Conservation (phyloP, 2,329 filamentous ascomycete species). For the Clonostachys rosea region DNA sequence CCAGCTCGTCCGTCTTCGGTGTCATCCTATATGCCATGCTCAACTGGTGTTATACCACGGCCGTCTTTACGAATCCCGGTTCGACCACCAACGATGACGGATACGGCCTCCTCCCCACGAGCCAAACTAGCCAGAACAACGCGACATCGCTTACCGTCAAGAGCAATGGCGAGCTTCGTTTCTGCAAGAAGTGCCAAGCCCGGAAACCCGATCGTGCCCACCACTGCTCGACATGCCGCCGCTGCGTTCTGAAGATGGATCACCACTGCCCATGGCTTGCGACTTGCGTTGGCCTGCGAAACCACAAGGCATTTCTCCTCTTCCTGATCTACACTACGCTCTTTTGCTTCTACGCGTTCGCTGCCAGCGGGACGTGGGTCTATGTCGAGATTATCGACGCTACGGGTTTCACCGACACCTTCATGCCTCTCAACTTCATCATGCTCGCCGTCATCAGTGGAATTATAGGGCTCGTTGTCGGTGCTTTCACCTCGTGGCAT, state of each 20-base stretch:
- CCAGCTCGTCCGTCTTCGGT: constrained; percentile 55
- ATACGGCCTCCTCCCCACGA: constrained; percentile 78
- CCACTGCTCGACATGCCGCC: constrained; percentile 91
- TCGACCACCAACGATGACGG: constrained; percentile 59
- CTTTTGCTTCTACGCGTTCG: constrained; percentile 80
- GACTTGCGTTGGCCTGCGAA: constrained; percentile 87
- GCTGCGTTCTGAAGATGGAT: constrained; percentile 98
- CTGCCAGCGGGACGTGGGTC: constrained; percentile 74
- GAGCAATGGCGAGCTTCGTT: constrained; percentile 79
- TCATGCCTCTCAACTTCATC: constrained; percentile 88
- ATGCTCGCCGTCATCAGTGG: constrained; percentile 81
- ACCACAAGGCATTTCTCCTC: constrained; percentile 92
- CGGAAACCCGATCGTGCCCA: constrained; percentile 94
- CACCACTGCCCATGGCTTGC: constrained; percentile 98
- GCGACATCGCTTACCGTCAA: constrained; percentile 86
- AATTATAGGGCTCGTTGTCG: constrained; percentile 85
- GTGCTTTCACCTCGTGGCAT: constrained; percentile 90
- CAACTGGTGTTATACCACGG: constrained; percentile 85
- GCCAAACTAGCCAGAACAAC: constrained; percentile 46
- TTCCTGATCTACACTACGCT: constrained; percentile 87
- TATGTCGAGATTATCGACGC: constrained; percentile 76
- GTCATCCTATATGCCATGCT: constrained; percentile 71
- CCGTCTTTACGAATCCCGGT: constrained; percentile 89
- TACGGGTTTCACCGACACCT: constrained; percentile 64
- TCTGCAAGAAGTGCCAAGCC: constrained; percentile 96